Conservation (phyloP, 73 alveolate species). For the Tetrahymena thermophila region DNA sequence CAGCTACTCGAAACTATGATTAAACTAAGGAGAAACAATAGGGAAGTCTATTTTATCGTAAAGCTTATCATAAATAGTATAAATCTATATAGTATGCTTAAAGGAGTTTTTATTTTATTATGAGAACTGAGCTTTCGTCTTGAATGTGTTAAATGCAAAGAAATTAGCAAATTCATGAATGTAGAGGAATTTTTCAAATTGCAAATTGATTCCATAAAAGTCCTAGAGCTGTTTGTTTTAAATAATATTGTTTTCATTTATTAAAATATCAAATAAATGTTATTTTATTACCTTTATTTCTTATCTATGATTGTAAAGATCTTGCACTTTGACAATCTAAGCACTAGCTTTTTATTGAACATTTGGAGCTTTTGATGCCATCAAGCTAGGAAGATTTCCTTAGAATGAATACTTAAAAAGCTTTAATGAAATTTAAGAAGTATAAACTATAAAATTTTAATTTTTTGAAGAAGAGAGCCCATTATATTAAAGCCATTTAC, state of each 20-base stretch:
- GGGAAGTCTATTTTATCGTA: not conserved
- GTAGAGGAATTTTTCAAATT: not conserved
- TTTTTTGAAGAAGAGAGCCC: not conserved
- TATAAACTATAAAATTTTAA: not conserved
- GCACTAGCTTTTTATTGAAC: not conserved
- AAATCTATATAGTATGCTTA: not conserved
- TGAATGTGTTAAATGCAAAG: not conserved
- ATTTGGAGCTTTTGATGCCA: not conserved
- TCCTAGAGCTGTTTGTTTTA: not conserved
- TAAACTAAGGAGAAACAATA: not conserved
- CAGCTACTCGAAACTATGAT: not conserved
- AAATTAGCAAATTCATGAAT: not conserved
- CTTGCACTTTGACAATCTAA: not conserved
- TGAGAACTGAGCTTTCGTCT: not conserved
- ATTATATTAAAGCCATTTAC: not conserved
- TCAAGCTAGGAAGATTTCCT: not conserved
- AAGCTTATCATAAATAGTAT: not conserved
- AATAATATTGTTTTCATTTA: not conserved
- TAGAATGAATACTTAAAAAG: not conserved
- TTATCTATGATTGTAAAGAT: not conserved
- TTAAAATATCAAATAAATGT: not conserved
- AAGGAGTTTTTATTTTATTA: not conserved
- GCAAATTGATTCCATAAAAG: not conserved
- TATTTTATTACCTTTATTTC: not conserved
- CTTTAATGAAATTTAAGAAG: not conserved